phyloP scores from a whole-genome alignment of 805 yeast genomes.

The Brettanomyces custersianus region DNA sequence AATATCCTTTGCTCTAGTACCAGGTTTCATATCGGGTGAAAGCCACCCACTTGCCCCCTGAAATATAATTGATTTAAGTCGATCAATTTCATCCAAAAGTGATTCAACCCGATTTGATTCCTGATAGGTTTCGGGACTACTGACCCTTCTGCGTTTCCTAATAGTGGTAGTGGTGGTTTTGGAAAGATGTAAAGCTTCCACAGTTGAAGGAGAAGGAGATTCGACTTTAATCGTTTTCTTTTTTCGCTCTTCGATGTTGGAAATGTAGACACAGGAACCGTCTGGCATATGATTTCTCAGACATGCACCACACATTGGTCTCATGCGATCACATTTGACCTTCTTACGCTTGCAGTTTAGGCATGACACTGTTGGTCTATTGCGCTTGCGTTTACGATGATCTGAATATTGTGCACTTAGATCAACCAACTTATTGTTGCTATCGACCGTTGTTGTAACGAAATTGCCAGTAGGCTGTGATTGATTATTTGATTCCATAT shows the following conservation, averaged over 20 bases:
- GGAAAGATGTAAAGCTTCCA: neutral
- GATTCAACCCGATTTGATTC: constrained; percentile 1
- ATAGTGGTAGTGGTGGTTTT: neutral
- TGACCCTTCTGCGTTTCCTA: no score
- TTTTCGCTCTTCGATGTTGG: constrained; percentile 1
- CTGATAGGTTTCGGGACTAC: neutral
- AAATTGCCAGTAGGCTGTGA: constrained; percentile 6
- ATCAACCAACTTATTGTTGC: constrained; percentile 11
- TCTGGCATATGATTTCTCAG: constrained; percentile 11
- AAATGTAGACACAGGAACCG: constrained; percentile 17
- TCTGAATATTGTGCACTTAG: constrained; percentile 3
- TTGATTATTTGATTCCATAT: no score
- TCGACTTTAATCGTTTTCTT: neutral
- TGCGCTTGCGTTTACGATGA: constrained; percentile 27
- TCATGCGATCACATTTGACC: constrained; percentile 32
- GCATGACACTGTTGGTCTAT: constrained; percentile 36
- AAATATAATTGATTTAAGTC: neutral
- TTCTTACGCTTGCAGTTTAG: constrained; percentile 38
- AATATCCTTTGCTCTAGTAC: constrained; percentile 1
- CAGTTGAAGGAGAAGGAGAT: neutral
- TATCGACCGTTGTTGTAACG: constrained; percentile 12
- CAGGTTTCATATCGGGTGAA: neutral
- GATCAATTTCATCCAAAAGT: constrained; percentile 4
- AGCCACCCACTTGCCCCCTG: neutral
- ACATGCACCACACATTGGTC: constrained; percentile 29